Base-by-base conservation (phyloP, 805 yeast genomes). In the Nakazawaea ambrosiae region DNA sequence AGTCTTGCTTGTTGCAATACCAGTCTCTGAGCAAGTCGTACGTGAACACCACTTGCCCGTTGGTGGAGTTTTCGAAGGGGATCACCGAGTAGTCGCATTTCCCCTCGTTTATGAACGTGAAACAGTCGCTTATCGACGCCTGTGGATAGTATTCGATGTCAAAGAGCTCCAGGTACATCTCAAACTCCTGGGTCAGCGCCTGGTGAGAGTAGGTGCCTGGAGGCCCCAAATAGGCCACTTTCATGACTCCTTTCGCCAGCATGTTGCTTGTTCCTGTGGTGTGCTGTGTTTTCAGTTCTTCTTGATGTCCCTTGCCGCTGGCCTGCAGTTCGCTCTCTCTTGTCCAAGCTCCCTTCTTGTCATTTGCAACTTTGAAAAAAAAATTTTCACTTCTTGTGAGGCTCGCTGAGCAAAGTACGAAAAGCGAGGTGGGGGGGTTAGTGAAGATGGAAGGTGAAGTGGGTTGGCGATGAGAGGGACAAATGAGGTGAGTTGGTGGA, bases 11-110 rank as follows among this genome's bases (percentile, higher is more conserved):
- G 15, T 44, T 45, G n/a, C 55, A 43, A 41, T 67, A 68, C 73
- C 79, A 73, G 51, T 83, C 88, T 45, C 95, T 63, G 22, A 90
- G 63, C 11, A 88, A 62, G 52, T 88, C 96, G 54, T 85, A 80
- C 0, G 96, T 85, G 51, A 81, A 74, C 1, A 80, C 83, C 5
- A 92, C 98, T 47, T 82, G 89, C 0, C 98, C 98, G 57, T 90
- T 92, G 2, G 97, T 82, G 3, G 97, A 88, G 61, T 90, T 90
- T 50, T 90, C 97, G 48, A 86, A 74, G 1, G 98, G 98, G 2
- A 92, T 82, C 9, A 88, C 81, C 0, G 90, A 79, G 51, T 65
- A 78, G 37, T 78, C 79, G n/a, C 77, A 78, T 3, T 49, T 47
- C 15, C 60, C 60, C 9, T 65, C 60, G 3, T 57, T 47, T 24